phyloP scores from a whole-genome alignment of 2,329 filamentous ascomycete genomes.

The Didymella pomorum region DNA sequence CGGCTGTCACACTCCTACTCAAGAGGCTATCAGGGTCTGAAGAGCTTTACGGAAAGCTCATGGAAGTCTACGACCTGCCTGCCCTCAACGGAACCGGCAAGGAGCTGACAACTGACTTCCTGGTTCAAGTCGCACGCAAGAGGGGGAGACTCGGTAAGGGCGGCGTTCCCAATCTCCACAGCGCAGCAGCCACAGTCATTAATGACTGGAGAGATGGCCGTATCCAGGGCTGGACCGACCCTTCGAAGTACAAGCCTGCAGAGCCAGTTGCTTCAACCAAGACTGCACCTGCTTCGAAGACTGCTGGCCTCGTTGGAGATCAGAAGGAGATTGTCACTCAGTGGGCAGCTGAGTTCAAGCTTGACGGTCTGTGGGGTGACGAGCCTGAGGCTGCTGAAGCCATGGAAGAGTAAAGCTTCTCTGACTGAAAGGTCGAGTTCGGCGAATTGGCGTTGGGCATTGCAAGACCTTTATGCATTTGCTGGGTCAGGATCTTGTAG shows the following conservation, averaged over 20 bases:
- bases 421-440: slow-evolving; percentile 4
- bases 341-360: slow-evolving; percentile 93
- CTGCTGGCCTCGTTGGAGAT: slow-evolving; percentile 60
- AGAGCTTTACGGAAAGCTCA: slow-evolving; percentile 78
- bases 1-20: slow-evolving; percentile 84
- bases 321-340: slow-evolving; percentile 86
- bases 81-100: slow-evolving; percentile 73
- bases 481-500: slow-evolving; percentile 20
- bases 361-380: slow-evolving; percentile 90
- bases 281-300: slow-evolving; percentile 43
- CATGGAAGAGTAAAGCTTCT: slow-evolving; percentile 42
- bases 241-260: slow-evolving; percentile 72
- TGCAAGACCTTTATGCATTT: slow-evolving; percentile 13
- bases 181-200: slow-evolving; percentile 90
- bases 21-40: slow-evolving; percentile 77
- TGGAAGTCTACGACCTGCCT: slow-evolving; percentile 83
- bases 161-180: slow-evolving; percentile 85
- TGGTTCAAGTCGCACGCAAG: slow-evolving; percentile 94
- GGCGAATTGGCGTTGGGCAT: slow-evolving; percentile 25
- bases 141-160: slow-evolving; percentile 87
- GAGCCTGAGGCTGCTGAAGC: slow-evolving; percentile 51
- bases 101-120: slow-evolving; percentile 86
- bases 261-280: slow-evolving; percentile 50
- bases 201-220: slow-evolving; percentile 97
- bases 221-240: slow-evolving; percentile 89